Base-by-base conservation (phyloP, 2,329 filamentous ascomycete genomes). In the Colletotrichum lentis region DNA sequence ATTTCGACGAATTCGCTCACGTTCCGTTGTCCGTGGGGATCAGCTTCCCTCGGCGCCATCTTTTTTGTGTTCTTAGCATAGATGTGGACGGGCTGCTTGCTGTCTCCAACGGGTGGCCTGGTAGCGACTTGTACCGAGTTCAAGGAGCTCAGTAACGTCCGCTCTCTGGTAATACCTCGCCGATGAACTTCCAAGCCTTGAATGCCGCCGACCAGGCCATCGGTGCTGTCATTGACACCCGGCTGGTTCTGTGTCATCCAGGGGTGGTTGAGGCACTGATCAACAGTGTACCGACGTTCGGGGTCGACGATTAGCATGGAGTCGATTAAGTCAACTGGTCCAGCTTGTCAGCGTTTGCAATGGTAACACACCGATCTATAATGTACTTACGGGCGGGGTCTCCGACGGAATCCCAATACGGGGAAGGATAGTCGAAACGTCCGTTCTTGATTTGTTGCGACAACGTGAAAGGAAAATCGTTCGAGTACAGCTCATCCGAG, bases 361-460 rank as follows among this genome's bases (percentile, higher is more conserved):
- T 18, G 20, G 18, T 7, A 24, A 14, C 35, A n/a, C 4, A 14
- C 22, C 8, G 7, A 20, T 6, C 27, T 7, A n/a, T 12, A 39
- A 44, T 11, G 7, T 24, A 79, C 85, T 81, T 79, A 88, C 85
- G 84, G 8, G 95, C 96, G 62, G 91, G 87, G 72, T 98, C 94
- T 74, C 92, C 90, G 37, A 97, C 89, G 2, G 89, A 88, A 77
- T 97, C 93, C 94, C 94, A 99, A 79, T 98, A 98, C 0, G 96
- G 96, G 1, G 93, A 96, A 0, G 96, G 95, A 75, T 97, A 99
- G 78, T 97, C 92, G 76, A 97, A 99, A 22, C 89, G 87, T 18
- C 93, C 96, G 78, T 88, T 86, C 78, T 91, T 94, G 80, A 97
- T 98, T 80, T 98, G 94, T 73, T 97, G 91, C 1, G 91, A 91